A percentile compares a stretch with the other conserved stretches of the same genome.
Conservation (phyloP, 768 basidiomycete species). For the Phlebiopsis gigantea region DNA sequence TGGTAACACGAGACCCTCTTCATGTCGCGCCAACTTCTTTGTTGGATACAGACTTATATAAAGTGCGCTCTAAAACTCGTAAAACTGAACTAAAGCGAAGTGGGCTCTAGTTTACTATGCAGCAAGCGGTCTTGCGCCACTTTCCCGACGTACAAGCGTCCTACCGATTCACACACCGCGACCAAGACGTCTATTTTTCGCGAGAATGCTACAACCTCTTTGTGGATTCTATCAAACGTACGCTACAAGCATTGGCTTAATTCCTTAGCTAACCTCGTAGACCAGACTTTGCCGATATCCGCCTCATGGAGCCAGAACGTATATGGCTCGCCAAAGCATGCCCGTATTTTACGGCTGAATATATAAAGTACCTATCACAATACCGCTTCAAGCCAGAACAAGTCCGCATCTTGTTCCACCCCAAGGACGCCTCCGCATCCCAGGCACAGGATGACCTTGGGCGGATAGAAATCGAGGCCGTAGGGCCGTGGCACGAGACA, state of each 20-base stretch:
- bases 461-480: slow-evolving; percentile 63
- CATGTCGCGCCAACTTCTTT: slow-evolving; percentile 44
- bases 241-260: slow-evolving; percentile 18
- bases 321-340: slow-evolving; percentile 63
- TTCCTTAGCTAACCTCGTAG: not conserved
- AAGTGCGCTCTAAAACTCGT: slow-evolving; percentile 39
- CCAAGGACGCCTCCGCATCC: slow-evolving; percentile 25
- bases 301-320: slow-evolving; percentile 55
- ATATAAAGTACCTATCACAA: slow-evolving; percentile 69
- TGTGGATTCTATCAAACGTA: slow-evolving; percentile 50
- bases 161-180: slow-evolving; percentile 82
- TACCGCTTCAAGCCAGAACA: slow-evolving; percentile 76
- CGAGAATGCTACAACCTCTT: slow-evolving; percentile 58
- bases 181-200: slow-evolving; percentile 58
- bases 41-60: slow-evolving; percentile 93
- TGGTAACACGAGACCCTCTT: not conserved
- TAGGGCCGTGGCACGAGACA: slow-evolving; percentile 74
- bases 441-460: slow-evolving; percentile 46
- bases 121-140: slow-evolving; percentile 78
- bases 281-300: slow-evolving; percentile 64
- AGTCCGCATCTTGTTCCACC: slow-evolving; percentile 60
- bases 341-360: slow-evolving; percentile 66
- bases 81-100: not conserved
- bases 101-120: slow-evolving; percentile 72
- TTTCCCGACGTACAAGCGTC: slow-evolving; percentile 68